Base-by-base conservation (phyloP, 2,329 filamentous ascomycete genomes). In the Pestalotiopsis sp. region DNA sequence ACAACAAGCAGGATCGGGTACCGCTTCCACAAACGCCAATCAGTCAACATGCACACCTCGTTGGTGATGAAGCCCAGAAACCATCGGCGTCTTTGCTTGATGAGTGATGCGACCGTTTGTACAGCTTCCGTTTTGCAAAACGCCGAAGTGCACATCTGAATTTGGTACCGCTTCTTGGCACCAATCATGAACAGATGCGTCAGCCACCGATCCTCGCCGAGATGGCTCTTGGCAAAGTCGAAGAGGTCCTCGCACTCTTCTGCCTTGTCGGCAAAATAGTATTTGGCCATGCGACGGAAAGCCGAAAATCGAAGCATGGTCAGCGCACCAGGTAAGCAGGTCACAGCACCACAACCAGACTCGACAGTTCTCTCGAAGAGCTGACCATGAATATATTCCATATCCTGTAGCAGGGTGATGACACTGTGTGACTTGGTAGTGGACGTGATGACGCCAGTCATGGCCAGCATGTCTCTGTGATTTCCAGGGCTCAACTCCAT, bases 161-260 rank as follows among this genome's bases (percentile, higher is more conserved):
- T 98, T 81, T 98, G 96, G 80, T 97, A 97, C 56, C 93, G 88
- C 79, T 97, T 90, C 82, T 94, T 93, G 59, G 95, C 95, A 27
- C 94, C 95, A 76, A 98, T 96, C 96, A 99, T 99, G 85, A 99
- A 98, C 69, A 99, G 87, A 83, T 99, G 96, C 1, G 95, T 99
- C 68, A 98, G 87, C 95, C 95, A 98, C 71, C 95, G 88, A 81
- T 99, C 96, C 80, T 98, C 96, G 52, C 96, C 96, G 58, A 98
- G 82, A 82, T 98, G 95, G 75, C 93, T 95, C 82, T 98, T 98
- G 68, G 93, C 94, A 77, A 95, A 98, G 78, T 99, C 95, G 77
- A 99, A 99, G 13, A 98, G 85, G 79, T 98, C 95, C 70, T 97
- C 93, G 76, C 94, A 97, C 77, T 97, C 93, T 80, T 97, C 95